Evolutionary conservation across 805 yeast species (phyloP), one percentile per base, ranked within the genome.

Genomic region (Barnettozyma vustinii): DNA sequence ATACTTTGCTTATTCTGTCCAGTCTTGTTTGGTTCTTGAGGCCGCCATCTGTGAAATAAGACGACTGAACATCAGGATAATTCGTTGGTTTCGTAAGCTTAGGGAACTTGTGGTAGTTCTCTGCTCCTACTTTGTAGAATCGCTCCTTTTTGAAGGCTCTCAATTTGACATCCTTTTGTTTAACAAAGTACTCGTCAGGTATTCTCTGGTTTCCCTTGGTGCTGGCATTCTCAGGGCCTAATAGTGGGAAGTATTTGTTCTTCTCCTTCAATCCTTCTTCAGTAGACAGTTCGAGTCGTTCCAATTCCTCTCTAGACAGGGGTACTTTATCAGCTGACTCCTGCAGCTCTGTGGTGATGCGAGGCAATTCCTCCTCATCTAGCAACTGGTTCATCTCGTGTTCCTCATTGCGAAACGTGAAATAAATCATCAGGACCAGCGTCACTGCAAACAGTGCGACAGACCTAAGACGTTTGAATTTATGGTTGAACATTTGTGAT

Each of bases 191-290:
- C 3, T 56, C 59, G 16, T 55, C 52, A 9, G 58, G 59, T 6
- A 57, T 40, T 5, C 39, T 25, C 19, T 40, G 30, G 12, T 51
- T 54, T 16, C 42, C 37, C 51, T 56, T 5, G 56, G 50, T 0
- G 50, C 43, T 7, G 52, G 45, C 1, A 44, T 37, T 10, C 21
- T 62, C 56, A n/a, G 43, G 19, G 21, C 43, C 33, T 10, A 70
- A 40, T 5, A 71, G 19, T 2, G 76, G 76, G 48, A 66, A 71
- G 52, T 64, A 72, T 53, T 60, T 66, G 53, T 71, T 71, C 56
- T 72, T 72, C 54, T 46, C 66, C 52, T 52, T 63, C 58, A 42
- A 50, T 46, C 26, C 60, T 40, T 50, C 30, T 13, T 46, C 49
- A 8, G 49, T 40, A 9, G 26, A 20, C 13, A 32, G 18, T 13